A percentile compares a stretch with the other conserved stretches of the same genome.
phyloP scores from a whole-genome alignment of 202 grass and related monocot genomes.

The Dendrocalamus latiflorus region DNA sequence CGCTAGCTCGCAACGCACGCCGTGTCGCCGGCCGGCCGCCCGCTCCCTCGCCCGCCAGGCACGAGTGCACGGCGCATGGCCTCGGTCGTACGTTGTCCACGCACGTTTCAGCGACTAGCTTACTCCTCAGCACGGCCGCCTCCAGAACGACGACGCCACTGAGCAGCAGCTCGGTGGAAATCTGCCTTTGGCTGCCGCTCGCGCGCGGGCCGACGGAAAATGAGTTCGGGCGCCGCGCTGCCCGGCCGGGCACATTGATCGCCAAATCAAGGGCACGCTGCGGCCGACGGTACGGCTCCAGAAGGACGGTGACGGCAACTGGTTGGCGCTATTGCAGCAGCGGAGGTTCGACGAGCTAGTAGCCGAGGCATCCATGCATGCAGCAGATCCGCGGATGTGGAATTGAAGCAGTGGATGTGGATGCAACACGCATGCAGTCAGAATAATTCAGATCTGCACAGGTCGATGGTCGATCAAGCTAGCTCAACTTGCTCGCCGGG shows the following conservation, averaged over 20 bases:
- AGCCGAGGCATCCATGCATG: background rate
- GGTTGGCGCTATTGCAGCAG: background rate
- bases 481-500: background rate
- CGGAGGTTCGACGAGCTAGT: background rate
- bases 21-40: too few species aligned
- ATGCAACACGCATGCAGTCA: background rate
- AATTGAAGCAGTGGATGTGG: background rate
- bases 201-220: background rate
- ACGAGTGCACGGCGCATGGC: background rate
- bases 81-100: background rate
- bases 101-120: background rate
- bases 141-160: background rate
- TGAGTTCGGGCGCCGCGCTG: too few species aligned
- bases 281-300: too few species aligned
- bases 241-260: too few species aligned
- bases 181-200: background rate
- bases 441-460: background rate
- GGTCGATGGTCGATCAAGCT: background rate
- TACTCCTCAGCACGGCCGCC: background rate
- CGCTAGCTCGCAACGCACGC: too few species aligned
- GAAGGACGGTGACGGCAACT: background rate
- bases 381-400: background rate
- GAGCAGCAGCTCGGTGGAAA: background rate
- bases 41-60: background rate
- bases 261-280: too few species aligned